These are phyloP conservation scores for Fragilaria crotonensis DNA, from an alignment of 108 stramenopile species.

Conservation along the genomic window DNA sequence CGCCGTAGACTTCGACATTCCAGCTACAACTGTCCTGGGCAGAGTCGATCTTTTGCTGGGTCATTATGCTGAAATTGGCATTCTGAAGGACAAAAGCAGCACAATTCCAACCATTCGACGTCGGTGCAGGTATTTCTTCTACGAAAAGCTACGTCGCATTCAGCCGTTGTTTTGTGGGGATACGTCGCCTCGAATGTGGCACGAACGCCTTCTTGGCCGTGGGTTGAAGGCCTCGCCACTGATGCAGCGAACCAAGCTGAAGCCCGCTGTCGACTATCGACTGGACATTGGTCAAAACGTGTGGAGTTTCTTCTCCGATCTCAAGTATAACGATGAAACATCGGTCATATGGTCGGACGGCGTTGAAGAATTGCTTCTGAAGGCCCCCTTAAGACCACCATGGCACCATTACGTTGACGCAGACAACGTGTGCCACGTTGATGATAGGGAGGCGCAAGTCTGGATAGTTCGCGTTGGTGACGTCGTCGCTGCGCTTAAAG, in stretches of 20 bases:
- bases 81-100: background rate
- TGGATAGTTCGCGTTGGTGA: conserved; percentile 29
- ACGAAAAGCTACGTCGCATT: conserved; percentile 9
- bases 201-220: conserved; percentile 9
- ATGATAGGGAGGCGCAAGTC: conserved; percentile 4
- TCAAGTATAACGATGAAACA: background rate
- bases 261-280: background rate
- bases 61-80: conserved; percentile 5
- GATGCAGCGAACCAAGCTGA: background rate
- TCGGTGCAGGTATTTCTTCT: conserved; percentile 29
- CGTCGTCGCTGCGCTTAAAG: conserved; percentile 24
- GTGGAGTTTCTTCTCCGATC: background rate
- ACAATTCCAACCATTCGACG: conserved; percentile 3
- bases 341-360: background rate
- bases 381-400: background rate
- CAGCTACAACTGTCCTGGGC: conserved; percentile 29
- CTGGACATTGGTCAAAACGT: background rate
- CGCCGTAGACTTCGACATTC: conserved; percentile 16
- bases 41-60: conserved; percentile 25
- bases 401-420: conserved; percentile 6
- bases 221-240: conserved; percentile 3
- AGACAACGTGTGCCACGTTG: background rate
- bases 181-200: conserved; percentile 21
- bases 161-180: conserved; percentile 23
- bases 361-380: background rate